Evolutionary conservation across 2,329 filamentous ascomycete species (phyloP), one percentile per base, ranked within the genome.

Genomic region (Aspergillus sp.): DNA sequence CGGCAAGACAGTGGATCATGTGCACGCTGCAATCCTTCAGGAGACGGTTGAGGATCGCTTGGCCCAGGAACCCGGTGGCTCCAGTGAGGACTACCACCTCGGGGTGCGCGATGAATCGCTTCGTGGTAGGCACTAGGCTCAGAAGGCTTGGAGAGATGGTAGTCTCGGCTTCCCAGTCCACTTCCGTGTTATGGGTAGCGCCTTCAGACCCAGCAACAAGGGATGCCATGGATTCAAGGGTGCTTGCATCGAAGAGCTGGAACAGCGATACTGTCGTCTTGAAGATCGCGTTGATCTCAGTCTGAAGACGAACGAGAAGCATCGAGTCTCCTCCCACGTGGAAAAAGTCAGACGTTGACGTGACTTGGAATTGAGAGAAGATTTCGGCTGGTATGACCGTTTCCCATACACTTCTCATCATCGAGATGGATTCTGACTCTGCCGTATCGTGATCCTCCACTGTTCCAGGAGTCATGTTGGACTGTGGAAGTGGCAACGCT

Each of bases 1-100:
- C 53, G 7, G 75, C 76, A 10, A 80, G 45, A 54, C 75, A 78
- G 56, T 76, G 70, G 2, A 81, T 59, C 20, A 59, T 65, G 3
- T 49, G 32, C 1, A 80, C n/a, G n/a, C n/a, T n/a, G n/a, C n/a
- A n/a, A n/a, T n/a, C 65, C 2, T 60, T 53, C 0, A 73, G 49
- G 1, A 82, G 68, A 0, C 60, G 53, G 1, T 53, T 50, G 1
- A 80, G 61, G 10, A 81, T 54, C 2, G 67, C 56, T 1, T 57
- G 56, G 7, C 71, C 74, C 1, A 80, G 61, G 45, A 74, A 76
- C 1, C 64, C n/a, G n/a, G n/a, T n/a, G n/a, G n/a, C n/a, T n/a
- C n/a, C n/a, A n/a, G n/a, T n/a, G n/a, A n/a, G n/a, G 55, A 3
- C 62, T 65, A 14, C 58, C 59, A 2, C 64, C 65, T n/a, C n/a